Evolutionary conservation across 805 yeast genomes (phyloP).

Genomic region (Candida silvicultrix): DNA sequence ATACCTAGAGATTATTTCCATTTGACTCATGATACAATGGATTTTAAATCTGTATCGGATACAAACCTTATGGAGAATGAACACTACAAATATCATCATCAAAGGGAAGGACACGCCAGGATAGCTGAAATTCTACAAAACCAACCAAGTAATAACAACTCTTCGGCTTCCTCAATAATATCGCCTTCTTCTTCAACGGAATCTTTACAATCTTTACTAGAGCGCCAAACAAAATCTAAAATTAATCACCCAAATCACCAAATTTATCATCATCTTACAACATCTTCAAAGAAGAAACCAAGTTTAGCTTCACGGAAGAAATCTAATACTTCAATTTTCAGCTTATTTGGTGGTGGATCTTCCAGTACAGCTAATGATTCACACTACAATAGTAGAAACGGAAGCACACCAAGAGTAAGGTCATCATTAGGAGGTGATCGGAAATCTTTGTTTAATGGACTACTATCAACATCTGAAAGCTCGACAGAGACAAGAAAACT

Average conservation of each 20-base stretch:
- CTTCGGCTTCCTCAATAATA: not conserved
- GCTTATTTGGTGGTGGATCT: slow-evolving; percentile 3
- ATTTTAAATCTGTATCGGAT: not conserved
- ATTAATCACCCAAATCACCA: slow-evolving; percentile 37
- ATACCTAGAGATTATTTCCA: not conserved
- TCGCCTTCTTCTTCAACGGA: slow-evolving; percentile 29
- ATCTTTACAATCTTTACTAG: slow-evolving; percentile 31
- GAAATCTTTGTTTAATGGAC: not conserved
- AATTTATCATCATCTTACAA: slow-evolving; percentile 8
- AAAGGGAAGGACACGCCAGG: not conserved
- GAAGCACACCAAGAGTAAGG: not conserved
- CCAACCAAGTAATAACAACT: not conserved
- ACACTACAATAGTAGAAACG: not conserved
- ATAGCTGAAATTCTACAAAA: not conserved
- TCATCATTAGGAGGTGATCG: slow-evolving; percentile 3
- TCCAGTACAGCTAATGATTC: not conserved
- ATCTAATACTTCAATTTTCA: slow-evolving; percentile 14
- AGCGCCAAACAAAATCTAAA: slow-evolving; percentile 33
- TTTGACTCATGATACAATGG: not conserved
- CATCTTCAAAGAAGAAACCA: not conserved
- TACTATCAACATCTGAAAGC: not conserved
- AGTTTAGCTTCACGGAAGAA: slow-evolving; percentile 2
- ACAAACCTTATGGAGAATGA: not conserved
- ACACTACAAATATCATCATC: not conserved
- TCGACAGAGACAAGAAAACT: slow-evolving; percentile 9